Evolutionary conservation across 75 land plant genomes (phyloP), one percentile per base, ranked within the genome.

Genomic region (Ceratopteris richardii): DNA sequence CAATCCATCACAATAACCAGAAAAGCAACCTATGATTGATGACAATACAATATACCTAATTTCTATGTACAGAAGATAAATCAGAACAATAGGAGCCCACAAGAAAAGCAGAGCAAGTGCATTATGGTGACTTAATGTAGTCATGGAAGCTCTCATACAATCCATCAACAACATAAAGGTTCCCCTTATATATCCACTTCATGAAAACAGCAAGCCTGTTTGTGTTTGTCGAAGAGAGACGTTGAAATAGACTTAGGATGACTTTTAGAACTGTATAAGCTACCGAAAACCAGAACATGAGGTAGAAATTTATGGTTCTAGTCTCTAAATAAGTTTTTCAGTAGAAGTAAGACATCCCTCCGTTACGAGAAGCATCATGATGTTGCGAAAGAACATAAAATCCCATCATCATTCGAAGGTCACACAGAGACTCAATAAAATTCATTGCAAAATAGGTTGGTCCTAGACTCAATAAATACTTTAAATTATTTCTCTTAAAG

Each of bases 371-470:
- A 33, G 9, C 9, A 33, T 3, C 37, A 33, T 33, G 37, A 33
- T 9, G 7, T 33, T 33, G 37, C 3, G 37, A 33, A 33, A 33
- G 3, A 3, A 33, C 37, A 33, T 33, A 33, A 9, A 33, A 3
- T 9, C 37, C 37, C 37, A 33, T 33, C 37, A 33, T 33, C 37
- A 33, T 33, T 33, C 37, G 7, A 33, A 33, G 7, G 37, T 33
- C 37, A 3, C 3, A 33, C 37, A 33, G 3, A 9, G 37, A 3
- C n/a, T n/a, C 85, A 4, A 82, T 36, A 52, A 90, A 86, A 47
- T 83, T 83, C 91, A 94, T 75, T 51, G 83, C 52, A 21, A 83
- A 76, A 81, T 73, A 90, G n/a, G 88, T 76, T 16, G 91, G 91
- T 11, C 88, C 96, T 67, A 82, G 46, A 41, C 96, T 94, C 27